A percentile compares a stretch with the other conserved stretches of the same genome.
These are phyloP conservation scores for Talaromyces sp. DNA, from an alignment of 2,329 filamentous ascomycete genomes.

Conservation along the genomic window DNA sequence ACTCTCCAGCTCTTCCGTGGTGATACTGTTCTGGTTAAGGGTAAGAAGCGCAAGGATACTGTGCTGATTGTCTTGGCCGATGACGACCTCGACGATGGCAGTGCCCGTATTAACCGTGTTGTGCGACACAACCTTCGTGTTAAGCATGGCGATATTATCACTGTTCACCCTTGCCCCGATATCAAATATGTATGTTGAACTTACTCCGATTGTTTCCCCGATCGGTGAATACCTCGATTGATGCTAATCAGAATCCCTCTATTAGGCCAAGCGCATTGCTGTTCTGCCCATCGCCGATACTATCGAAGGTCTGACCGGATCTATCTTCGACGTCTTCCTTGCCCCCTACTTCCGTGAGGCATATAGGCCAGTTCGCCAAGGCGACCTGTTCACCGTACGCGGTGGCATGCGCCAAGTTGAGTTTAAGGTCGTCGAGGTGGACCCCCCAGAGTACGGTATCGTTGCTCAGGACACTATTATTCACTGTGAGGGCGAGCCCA, in stretches of 20 bases:
- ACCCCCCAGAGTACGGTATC: conserved; percentile 97
- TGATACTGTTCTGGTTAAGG: conserved; percentile 96
- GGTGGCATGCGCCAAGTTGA: conserved; percentile 99
- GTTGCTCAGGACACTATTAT: conserved; percentile 98
- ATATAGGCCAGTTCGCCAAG: conserved; percentile 94
- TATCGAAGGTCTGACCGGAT: conserved; percentile 95
- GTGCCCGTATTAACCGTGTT: conserved; percentile 95
- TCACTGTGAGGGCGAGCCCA: conserved; percentile 95
- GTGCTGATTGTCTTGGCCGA: conserved; percentile 96
- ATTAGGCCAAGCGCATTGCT: conserved; percentile 96
- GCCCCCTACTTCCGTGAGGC: conserved; percentile 99
- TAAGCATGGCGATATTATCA: conserved; percentile 97
- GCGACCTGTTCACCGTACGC: conserved; percentile 94
- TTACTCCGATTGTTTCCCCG: neutral
- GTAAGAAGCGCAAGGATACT: conserved; percentile 99
- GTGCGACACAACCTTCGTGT: conserved; percentile 97
- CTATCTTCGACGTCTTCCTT: conserved; percentile 98
- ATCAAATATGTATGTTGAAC: conserved; percentile 94
- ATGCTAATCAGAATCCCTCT: conserved; percentile 23
- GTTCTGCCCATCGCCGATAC: conserved; percentile 98
- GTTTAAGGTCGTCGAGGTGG: conserved; percentile 99
- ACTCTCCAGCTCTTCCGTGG: conserved; percentile 96
- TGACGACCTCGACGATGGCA: conserved; percentile 97
- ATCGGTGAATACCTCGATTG: neutral
- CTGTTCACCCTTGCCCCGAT: conserved; percentile 94